Conservation (phyloP, 2,329 filamentous ascomycete species). For the Fonsecaea pedrosoi region DNA sequence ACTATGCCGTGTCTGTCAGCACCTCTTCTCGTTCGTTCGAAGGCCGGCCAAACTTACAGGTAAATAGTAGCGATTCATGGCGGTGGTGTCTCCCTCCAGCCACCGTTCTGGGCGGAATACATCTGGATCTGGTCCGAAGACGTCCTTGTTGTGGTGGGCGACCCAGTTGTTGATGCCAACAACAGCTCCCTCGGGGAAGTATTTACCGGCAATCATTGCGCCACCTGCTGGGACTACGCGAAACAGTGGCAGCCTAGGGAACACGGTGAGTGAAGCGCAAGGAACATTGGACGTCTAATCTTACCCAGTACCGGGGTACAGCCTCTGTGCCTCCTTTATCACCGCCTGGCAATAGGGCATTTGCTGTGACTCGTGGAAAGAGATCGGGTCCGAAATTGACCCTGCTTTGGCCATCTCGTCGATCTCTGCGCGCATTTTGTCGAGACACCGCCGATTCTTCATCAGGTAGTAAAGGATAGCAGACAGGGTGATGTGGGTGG, state of each 20-base stretch:
- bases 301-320: conserved; percentile 54
- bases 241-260: conserved; percentile 61
- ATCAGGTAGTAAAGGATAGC: conserved; percentile 76
- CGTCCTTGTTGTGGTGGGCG: conserved; percentile 50
- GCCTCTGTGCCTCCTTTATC: conserved; percentile 53
- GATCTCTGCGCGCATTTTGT: conserved; percentile 4
- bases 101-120: conserved; percentile 53
- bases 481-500: conserved; percentile 74
- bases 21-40: not conserved
- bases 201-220: conserved; percentile 47
- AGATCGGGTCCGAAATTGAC: conserved; percentile 11
- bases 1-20: conserved; percentile 50
- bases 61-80: conserved; percentile 3
- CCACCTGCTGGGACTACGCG: conserved; percentile 49
- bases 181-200: conserved; percentile 55
- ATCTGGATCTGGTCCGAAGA: conserved; percentile 50
- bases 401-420: not conserved
- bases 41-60: not conserved
- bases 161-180: conserved; percentile 54
- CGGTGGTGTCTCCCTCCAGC: conserved; percentile 40
- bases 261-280: conserved; percentile 59
- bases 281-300: conserved; percentile 78
- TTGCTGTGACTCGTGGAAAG: conserved; percentile 45
- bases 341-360: conserved; percentile 37
- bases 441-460: conserved; percentile 58